Evolutionary conservation across 768 basidiomycete genomes (phyloP), one percentile per base, ranked within the genome.

Genomic region (Termitomyces sp.): DNA sequence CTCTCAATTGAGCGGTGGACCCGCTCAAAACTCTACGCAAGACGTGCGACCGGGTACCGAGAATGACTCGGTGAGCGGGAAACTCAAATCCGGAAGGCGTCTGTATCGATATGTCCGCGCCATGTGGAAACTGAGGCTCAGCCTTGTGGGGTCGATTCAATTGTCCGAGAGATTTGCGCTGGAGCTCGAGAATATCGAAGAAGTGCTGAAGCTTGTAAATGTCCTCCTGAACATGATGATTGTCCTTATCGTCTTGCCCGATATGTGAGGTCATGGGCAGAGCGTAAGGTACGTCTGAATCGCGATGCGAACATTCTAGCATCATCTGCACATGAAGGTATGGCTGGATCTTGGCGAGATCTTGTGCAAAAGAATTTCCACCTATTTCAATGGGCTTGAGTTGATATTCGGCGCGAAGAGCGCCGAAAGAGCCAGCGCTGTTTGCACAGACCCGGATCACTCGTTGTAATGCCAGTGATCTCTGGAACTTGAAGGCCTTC

Each of bases 391-490:
- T 82, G 4, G 77, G 72, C 3, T 73, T 73, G 0, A 88, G 84
- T 39, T 72, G 72, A 53, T 84, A 88, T 63, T 95, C 92, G 15
- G 87, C 79, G 16, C 88, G 80, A 34, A 98, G 75, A 2, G 91
- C 95, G 2, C 86, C 94, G 69, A 92, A 95, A 0, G 91, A 90
- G 1, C 96, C 97, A 0, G 90, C 87, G 62, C 83, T 86, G 63
- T 91, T 97, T 13, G 90, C 87, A 53, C 86, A 89, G 5, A 99
- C 96, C 31, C 81, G 79, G 28, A 88, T 82, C 28, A 88, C 84
- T n/a, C 97, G 86, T 65, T 98, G 95, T 1, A 97, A 74, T 62
- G 84, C 84, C 0, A 89, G 85, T 1, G 97, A 74, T 13, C 88
- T 84, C 58, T 87, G 83, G 68, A 94, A 96, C 72, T 88, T 94